Evolutionary conservation across 2,329 filamentous ascomycete species (phyloP), one percentile per base, ranked within the genome.

Genomic region (Ascochyta fabae): DNA sequence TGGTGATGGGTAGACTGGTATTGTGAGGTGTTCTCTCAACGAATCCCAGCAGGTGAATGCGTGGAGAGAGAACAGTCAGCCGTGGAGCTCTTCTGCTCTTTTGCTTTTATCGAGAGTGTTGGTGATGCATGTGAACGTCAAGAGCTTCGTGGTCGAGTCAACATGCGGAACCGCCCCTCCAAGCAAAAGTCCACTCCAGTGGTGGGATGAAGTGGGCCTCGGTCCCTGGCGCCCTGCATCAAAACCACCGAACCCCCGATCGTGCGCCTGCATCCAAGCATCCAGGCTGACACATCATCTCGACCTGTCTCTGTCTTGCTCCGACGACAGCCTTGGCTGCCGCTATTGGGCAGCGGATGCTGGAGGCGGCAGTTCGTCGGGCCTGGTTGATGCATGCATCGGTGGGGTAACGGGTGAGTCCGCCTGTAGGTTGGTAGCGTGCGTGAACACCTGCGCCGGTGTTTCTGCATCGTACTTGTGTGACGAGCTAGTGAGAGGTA

Each of bases 111-210:
- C 31, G 9, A 26, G 43, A n/a, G 16, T 4, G 22, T 9, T 15
- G 15, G 6, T 33, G 4, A 29, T 26, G 36, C 53, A 50, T 43
- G 47, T 56, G 36, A 47, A 50, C 7, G 47, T 47, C 42, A 26
- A 50, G 36, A 42, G 27, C 19, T 34, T 38, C 23, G 39, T 42
- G 24, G 29, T 51, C 47, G 47, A 55, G 46, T 51, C 53, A 51
- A 47, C 36, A 36, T 42, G 47, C 52, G 53, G 47, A 36, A 38
- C 53, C 47, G 47, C 47, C 53, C 53, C 47, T 56, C 53, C 47
- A 49, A 38, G 53, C 53, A 55, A 55, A 55, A 55, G 46, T 19
- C 19, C 19, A 19, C 19, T 49, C 52, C 46, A 45, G 19, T 6
- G 40, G 41, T 50, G 46, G 52, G 35, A 50, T 46, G 22, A n/a